Evolutionary conservation across 495 filamentous ascomycete genomes (phyloP).

Genomic region (Penicillium daleae): DNA sequence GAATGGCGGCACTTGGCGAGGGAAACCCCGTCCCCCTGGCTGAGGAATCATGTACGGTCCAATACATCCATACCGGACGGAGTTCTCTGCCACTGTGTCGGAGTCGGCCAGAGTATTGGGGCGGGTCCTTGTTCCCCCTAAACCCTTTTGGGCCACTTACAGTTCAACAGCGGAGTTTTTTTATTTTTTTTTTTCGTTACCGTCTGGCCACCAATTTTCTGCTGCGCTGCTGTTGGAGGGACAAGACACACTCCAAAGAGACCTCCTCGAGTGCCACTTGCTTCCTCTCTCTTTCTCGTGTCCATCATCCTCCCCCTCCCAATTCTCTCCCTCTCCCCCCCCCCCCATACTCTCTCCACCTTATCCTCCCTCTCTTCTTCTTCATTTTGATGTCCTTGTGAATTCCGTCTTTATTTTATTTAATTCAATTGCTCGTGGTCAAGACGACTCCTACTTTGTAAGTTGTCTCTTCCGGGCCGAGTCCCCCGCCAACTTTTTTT

Average conservation of each 20-base stretch:
- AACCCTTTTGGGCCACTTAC: slow-evolving; percentile 22
- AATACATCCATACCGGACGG: neutral
- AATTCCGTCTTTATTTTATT: slow-evolving; percentile 14
- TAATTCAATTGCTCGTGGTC: slow-evolving; percentile 13
- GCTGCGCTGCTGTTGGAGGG: slow-evolving; percentile 3
- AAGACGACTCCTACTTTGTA: slow-evolving; percentile 9
- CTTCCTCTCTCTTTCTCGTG: slow-evolving; percentile 27
- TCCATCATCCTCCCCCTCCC: slow-evolving; percentile 24
- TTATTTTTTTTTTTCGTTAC: slow-evolving; percentile 18
- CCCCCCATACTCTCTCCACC: slow-evolving; percentile 27
- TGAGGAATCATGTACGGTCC: neutral
- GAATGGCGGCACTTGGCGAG: neutral
- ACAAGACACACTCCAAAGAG: neutral
- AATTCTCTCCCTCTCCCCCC: neutral
- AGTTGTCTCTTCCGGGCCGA: neutral
- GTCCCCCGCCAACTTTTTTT: slow-evolving; percentile 9
- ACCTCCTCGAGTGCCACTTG: neutral
- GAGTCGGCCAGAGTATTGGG: slow-evolving; percentile 24
- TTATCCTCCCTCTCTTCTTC: slow-evolving; percentile 27
- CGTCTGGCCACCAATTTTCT: slow-evolving; percentile 17
- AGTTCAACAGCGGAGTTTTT: slow-evolving; percentile 32
- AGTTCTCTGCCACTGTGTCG: slow-evolving; percentile 1
- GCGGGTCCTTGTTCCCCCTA: slow-evolving; percentile 27
- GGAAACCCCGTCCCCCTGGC: neutral
- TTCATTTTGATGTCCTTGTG: slow-evolving; percentile 18